Evolutionary conservation across 805 yeast genomes (phyloP).

Genomic region (Cyberlindnera saturnus): DNA sequence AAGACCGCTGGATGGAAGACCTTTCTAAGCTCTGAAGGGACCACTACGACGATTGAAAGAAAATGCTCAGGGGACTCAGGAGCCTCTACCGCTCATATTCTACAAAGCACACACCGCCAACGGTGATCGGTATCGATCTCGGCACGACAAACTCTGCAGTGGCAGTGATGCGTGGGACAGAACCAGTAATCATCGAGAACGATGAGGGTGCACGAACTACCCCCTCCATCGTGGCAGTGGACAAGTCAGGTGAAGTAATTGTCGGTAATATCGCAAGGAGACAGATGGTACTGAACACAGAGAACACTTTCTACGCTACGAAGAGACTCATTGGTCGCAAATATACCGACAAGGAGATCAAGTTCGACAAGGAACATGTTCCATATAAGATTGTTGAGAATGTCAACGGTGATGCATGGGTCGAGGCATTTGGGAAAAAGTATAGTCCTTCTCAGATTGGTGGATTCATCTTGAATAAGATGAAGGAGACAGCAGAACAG

Average conservation of each 20-base stretch:
- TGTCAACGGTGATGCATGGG: slow-evolving; percentile 64
- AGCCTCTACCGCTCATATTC: not conserved
- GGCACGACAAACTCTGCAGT: slow-evolving; percentile 89
- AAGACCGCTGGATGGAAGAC: no score
- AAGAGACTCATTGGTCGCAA: slow-evolving; percentile 75
- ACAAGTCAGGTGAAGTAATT: slow-evolving; percentile 36
- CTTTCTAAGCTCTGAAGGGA: not conserved
- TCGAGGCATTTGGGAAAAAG: slow-evolving; percentile 35
- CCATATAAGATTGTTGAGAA: slow-evolving; percentile 60
- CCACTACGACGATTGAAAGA: not conserved
- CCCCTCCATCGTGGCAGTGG: slow-evolving; percentile 71
- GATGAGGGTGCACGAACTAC: slow-evolving; percentile 78
- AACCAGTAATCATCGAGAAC: slow-evolving; percentile 64
- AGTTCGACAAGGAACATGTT: slow-evolving; percentile 53
- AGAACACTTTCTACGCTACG: slow-evolving; percentile 76
- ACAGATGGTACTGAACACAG: slow-evolving; percentile 71
- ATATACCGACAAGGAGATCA: slow-evolving; percentile 63
- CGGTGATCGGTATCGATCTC: slow-evolving; percentile 71
- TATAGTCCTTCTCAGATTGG: slow-evolving; percentile 71
- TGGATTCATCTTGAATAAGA: slow-evolving; percentile 54
- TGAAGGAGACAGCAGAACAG: slow-evolving; percentile 59
- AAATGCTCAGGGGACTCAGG: not conserved
- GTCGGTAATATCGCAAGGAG: slow-evolving; percentile 73
- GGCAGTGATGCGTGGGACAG: slow-evolving; percentile 62
- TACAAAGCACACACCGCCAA: not conserved